phyloP scores from a whole-genome alignment of 2,329 filamentous ascomycete species.

The Fusarium albosuccineum region DNA sequence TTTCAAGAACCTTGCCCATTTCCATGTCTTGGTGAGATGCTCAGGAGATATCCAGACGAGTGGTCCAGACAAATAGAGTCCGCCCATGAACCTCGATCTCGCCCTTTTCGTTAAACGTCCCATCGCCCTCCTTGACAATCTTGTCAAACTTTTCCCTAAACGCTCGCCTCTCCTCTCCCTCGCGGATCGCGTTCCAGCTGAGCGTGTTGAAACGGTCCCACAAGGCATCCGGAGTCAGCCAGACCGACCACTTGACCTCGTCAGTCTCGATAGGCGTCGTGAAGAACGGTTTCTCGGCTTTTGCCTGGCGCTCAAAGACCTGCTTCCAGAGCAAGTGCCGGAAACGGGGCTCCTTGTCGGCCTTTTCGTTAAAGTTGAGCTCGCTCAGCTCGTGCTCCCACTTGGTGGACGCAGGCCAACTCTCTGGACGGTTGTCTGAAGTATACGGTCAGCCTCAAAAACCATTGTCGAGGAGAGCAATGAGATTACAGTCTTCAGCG shows the following conservation, averaged over 20 bases:
- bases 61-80: slow-evolving; percentile 74
- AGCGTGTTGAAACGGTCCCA: slow-evolving; percentile 76
- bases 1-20: not conserved
- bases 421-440: slow-evolving; percentile 72
- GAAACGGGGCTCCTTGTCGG: slow-evolving; percentile 73
- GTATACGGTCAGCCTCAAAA: not conserved
- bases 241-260: slow-evolving; percentile 52
- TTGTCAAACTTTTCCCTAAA: slow-evolving; percentile 66
- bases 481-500: slow-evolving; percentile 72
- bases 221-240: slow-evolving; percentile 71
- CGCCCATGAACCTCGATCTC: slow-evolving; percentile 74
- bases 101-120: slow-evolving; percentile 70
- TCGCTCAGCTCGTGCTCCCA: slow-evolving; percentile 75
- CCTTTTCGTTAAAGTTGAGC: slow-evolving; percentile 64
- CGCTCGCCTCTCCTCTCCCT: slow-evolving; percentile 62
- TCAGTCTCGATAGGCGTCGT: slow-evolving; percentile 72
- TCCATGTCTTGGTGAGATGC: not conserved
- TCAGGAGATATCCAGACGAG: slow-evolving; percentile 49
- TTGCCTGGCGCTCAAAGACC: slow-evolving; percentile 72
- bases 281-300: slow-evolving; percentile 63
- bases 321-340: slow-evolving; percentile 73
- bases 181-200: slow-evolving; percentile 74
- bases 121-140: slow-evolving; percentile 64
- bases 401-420: slow-evolving; percentile 65
- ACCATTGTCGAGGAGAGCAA: not conserved